phyloP scores from a whole-genome alignment of 73 alveolate species.

The Breviolum minutum region DNA sequence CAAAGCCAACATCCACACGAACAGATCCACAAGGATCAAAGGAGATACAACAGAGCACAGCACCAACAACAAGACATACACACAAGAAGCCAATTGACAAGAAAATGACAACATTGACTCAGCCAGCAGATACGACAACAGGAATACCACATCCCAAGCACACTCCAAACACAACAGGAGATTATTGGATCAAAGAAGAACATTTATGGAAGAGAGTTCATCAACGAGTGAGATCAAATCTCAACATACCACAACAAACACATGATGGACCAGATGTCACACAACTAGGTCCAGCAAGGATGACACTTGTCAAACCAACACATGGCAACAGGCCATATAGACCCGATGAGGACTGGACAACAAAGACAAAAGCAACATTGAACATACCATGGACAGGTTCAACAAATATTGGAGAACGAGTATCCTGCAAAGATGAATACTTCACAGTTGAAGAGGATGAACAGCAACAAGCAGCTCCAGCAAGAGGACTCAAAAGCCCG shows the following conservation, averaged over 20 bases:
- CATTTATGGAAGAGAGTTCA: background rate
- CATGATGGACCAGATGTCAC: background rate
- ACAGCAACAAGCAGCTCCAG: no score
- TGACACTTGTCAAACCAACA: background rate
- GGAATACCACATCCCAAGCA: background rate
- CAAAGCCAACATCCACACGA: no score
- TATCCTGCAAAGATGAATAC: no score
- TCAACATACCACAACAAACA: background rate
- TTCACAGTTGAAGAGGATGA: no score
- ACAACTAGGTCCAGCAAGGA: background rate
- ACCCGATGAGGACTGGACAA: background rate
- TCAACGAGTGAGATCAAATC: background rate
- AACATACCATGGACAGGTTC: background rate
- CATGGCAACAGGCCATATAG: background rate
- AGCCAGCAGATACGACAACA: background rate
- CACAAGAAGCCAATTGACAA: background rate
- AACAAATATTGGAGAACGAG: background rate
- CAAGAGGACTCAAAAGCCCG: no score
- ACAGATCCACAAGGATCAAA: no score
- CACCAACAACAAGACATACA: no score
- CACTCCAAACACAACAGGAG: background rate
- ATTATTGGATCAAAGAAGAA: slow-evolving; percentile 1
- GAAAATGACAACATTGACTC: background rate
- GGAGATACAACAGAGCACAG: no score
- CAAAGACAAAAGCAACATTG: no score